These are phyloP conservation scores for Suillus placidus DNA, from an alignment of 768 basidiomycete species.

Conservation along the genomic window DNA sequence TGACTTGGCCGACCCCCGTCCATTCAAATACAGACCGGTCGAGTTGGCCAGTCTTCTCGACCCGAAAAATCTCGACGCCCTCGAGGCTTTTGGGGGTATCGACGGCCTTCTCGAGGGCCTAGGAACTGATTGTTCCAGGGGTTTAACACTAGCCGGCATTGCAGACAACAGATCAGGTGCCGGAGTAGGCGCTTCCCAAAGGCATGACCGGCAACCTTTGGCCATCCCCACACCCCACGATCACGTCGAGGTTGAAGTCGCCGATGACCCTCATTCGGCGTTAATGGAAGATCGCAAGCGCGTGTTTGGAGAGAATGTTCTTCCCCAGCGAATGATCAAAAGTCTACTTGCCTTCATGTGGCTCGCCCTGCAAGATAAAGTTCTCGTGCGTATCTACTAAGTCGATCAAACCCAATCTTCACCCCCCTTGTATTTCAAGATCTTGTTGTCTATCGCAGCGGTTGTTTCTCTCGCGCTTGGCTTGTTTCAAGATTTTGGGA, in stretches of 20 bases:
- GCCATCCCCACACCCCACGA: conserved; percentile 25
- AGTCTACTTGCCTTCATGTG: conserved; percentile 78
- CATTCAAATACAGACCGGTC: conserved; percentile 75
- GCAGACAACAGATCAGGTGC: conserved; percentile 28
- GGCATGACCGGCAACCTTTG: conserved; percentile 29
- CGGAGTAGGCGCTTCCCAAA: conserved; percentile 36
- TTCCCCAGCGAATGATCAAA: conserved; percentile 73
- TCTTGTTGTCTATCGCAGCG: conserved; percentile 90
- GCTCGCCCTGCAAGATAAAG: conserved; percentile 87
- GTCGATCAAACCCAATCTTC: conserved; percentile 1
- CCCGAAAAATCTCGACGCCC: conserved; percentile 74
- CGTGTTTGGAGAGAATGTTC: conserved; percentile 75
- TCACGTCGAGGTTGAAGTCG: conserved; percentile 9
- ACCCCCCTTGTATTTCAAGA: conserved; percentile 43
- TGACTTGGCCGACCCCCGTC: conserved; percentile 55
- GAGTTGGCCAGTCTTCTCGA: conserved; percentile 86
- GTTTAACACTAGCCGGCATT: conserved; percentile 33
- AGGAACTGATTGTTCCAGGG: conserved; percentile 66
- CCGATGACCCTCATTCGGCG: conserved; percentile 34
- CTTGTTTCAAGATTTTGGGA: conserved; percentile 91
- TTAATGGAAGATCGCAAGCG: conserved; percentile 61
- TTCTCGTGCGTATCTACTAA: conserved; percentile 58
- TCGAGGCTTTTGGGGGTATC: conserved; percentile 73
- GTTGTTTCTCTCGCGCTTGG: conserved; percentile 92
- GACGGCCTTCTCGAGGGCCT: conserved; percentile 69